Evolutionary conservation across 208 protist species (phyloP).

Genomic region (Trypanosoma lewisi): DNA sequence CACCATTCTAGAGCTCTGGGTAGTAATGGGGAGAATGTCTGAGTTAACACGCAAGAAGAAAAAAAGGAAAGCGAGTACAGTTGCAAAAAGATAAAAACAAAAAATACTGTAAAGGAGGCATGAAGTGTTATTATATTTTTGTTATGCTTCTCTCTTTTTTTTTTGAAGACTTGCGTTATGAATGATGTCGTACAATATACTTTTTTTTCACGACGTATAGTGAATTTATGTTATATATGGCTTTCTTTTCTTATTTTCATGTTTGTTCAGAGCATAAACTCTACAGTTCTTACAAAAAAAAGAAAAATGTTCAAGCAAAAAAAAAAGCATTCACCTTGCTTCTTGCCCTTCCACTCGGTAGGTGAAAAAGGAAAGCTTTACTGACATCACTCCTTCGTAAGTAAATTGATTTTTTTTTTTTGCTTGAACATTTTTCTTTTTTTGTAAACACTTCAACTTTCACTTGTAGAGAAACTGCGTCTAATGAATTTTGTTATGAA

Average conservation of each 20-base stretch:
- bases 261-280: too few relatives aligned
- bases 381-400: neutral
- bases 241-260: neutral
- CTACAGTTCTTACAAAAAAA: neutral
- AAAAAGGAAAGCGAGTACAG: neutral
- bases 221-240: neutral
- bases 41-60: too few relatives aligned
- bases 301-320: neutral
- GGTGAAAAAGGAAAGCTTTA: neutral
- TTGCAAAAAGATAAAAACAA: slow-evolving; percentile 11
- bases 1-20: neutral
- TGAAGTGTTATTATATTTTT: too few relatives aligned
- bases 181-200: neutral
- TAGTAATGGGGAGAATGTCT: neutral
- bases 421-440: neutral
- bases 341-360: neutral
- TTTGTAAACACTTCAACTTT: neutral
- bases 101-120: too few relatives aligned
- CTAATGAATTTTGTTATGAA: too few relatives aligned
- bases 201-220: neutral
- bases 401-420: neutral
- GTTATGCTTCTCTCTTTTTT: neutral
- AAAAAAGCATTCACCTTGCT: neutral
- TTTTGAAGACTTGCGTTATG: slow-evolving; percentile 8
- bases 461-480: too few relatives aligned